Evolutionary conservation across 2,329 filamentous ascomycete species (phyloP).

Genomic region (Neofusicoccum kwambonambiense): DNA sequence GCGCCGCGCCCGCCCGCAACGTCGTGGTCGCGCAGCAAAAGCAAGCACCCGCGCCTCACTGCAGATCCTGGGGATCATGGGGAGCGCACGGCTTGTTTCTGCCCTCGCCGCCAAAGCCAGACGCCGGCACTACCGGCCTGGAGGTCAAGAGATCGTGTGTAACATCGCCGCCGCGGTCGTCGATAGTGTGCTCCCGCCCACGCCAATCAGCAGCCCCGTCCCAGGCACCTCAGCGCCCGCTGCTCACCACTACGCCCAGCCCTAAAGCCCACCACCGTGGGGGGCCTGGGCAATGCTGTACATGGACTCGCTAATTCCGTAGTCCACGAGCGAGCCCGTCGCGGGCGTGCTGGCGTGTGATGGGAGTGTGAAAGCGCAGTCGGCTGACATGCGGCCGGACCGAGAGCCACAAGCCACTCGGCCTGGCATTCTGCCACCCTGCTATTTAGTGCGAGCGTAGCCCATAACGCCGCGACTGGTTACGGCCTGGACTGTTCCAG

Average conservation of each 20-base stretch:
- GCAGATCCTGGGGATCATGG: conserved; percentile 12
- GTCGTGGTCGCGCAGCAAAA: not conserved
- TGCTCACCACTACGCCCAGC: conserved; percentile 1
- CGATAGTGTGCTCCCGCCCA: not conserved
- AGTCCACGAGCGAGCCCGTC: no score
- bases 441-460: conserved; percentile 13
- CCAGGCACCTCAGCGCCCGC: not conserved
- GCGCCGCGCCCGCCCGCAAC: not conserved
- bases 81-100: conserved; percentile 6
- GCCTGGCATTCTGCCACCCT: not conserved
- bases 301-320: not conserved
- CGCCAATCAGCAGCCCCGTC: not conserved
- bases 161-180: not conserved
- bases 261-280: not conserved
- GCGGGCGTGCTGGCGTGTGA: not conserved
- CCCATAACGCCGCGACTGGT: not conserved
- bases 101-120: not conserved
- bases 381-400: conserved; percentile 12
- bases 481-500: conserved; percentile 2
- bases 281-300: not conserved
- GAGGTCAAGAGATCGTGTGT: conserved; percentile 2
- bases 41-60: conserved; percentile 1
- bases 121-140: not conserved
- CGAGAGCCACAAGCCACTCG: not conserved
- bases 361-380: conserved; percentile 13